These are phyloP conservation scores for Pseudocercospora fuligena DNA, from an alignment of 2,329 filamentous ascomycete genomes.

Conservation along the genomic window DNA sequence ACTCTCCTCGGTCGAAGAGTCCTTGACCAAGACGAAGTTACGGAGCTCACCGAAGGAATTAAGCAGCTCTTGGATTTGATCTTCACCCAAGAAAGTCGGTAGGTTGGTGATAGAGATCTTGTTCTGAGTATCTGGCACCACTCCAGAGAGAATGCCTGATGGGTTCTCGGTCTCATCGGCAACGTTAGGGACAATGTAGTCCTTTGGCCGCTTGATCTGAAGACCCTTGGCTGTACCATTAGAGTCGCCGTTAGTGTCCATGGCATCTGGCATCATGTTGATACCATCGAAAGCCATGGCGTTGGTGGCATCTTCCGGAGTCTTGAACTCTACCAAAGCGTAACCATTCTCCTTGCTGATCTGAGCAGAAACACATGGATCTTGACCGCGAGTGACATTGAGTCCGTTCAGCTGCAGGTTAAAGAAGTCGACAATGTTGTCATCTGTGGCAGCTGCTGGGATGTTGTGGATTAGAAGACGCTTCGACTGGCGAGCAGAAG, in stretches of 20 bases:
- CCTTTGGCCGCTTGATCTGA: constrained; percentile 84
- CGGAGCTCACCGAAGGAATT: constrained; percentile 92
- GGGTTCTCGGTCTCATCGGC: constrained; percentile 74
- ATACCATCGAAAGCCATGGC: constrained; percentile 89
- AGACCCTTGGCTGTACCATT: constrained; percentile 65
- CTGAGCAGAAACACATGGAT: constrained; percentile 84
- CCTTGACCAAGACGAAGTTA: constrained; percentile 87
- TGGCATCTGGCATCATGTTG: constrained; percentile 73
- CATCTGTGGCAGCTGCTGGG: constrained; percentile 73
- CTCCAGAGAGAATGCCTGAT: constrained; percentile 74
- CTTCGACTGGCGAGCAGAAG: constrained; percentile 92
- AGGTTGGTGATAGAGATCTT: constrained; percentile 95
- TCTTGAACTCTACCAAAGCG: constrained; percentile 89
- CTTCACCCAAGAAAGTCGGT: constrained; percentile 83
- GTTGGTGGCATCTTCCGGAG: constrained; percentile 83
- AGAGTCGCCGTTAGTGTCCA: constrained; percentile 55
- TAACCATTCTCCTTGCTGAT: constrained; percentile 79
- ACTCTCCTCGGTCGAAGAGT: constrained; percentile 75
- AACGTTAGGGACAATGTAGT: constrained; percentile 90
- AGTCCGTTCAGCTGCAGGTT: constrained; percentile 96
- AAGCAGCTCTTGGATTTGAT: constrained; percentile 88
- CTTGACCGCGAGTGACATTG: constrained; percentile 81
- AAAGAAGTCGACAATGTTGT: constrained; percentile 81
- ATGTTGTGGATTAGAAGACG: constrained; percentile 88
- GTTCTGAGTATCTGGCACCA: constrained; percentile 89